These are phyloP conservation scores for Acacia confusa DNA, from an alignment of 306 rosid species.

Conservation along the genomic window DNA sequence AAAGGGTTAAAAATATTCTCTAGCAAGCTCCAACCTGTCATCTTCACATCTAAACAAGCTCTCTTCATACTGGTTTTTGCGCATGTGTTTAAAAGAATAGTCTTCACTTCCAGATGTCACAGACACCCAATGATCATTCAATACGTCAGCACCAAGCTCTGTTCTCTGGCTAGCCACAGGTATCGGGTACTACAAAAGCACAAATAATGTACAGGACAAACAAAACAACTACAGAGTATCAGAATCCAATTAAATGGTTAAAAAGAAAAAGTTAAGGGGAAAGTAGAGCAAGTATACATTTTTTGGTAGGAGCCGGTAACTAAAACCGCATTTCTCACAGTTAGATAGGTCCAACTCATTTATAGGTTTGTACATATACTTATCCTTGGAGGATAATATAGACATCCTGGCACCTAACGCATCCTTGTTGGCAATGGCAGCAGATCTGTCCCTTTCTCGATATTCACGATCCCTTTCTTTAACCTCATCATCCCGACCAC, in stretches of 20 bases:
- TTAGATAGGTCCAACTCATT: constrained; percentile 95
- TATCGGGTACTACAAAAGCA: constrained; percentile 72
- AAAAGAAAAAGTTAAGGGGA: neutral
- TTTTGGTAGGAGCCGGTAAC: constrained; percentile 95
- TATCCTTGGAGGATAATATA: constrained; percentile 74
- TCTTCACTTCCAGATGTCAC: constrained; percentile 99
- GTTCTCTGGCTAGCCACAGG: constrained; percentile 84
- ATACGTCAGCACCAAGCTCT: constrained; percentile 73
- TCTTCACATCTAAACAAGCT: constrained; percentile 98
- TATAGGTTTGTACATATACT: constrained; percentile 83
- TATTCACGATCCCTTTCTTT: constrained; percentile 81
- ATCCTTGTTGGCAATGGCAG: constrained; percentile 62
- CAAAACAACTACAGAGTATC: constrained; percentile 25
- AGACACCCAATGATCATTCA: constrained; percentile 98
- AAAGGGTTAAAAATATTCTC: constrained; percentile 10
- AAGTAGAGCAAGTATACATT: constrained; percentile 49
- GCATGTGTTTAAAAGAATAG: constrained; percentile 98
- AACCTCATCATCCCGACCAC: constrained; percentile 65
- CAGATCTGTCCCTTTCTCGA: constrained; percentile 70
- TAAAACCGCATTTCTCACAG: constrained; percentile 92
- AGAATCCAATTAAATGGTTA: constrained; percentile 9
- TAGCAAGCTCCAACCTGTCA: constrained; percentile 68
- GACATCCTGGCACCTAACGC: constrained; percentile 64
- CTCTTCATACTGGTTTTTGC: constrained; percentile 99
- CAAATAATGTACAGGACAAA: constrained; percentile 20